These are phyloP conservation scores for Theileria annulata DNA, from an alignment of 169 alveolate species.

Conservation along the genomic window DNA sequence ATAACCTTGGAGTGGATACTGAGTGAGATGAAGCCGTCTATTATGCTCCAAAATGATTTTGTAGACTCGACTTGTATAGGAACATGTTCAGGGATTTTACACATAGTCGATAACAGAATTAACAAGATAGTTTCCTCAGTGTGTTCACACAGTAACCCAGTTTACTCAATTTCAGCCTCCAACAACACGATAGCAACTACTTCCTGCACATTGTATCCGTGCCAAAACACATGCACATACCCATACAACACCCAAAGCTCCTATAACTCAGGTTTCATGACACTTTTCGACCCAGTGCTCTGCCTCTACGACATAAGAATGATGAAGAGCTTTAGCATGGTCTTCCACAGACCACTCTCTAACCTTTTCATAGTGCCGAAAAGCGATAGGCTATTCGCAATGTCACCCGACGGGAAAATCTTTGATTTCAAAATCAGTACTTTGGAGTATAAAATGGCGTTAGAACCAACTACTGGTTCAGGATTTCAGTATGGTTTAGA, in stretches of 20 bases:
- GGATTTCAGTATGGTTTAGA: slow-evolving; percentile 44
- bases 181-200: slow-evolving; percentile 49
- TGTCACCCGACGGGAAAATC: slow-evolving; percentile 40
- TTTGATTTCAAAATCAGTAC: slow-evolving; percentile 39
- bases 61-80: slow-evolving; percentile 52
- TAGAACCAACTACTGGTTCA: neutral
- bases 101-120: slow-evolving; percentile 52
- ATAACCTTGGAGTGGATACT: slow-evolving; percentile 41
- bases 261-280: neutral
- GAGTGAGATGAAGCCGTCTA: neutral
- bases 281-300: slow-evolving; percentile 52
- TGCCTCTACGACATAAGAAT: slow-evolving; percentile 60
- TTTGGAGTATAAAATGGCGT: slow-evolving; percentile 17
- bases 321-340: slow-evolving; percentile 17
- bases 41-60: neutral
- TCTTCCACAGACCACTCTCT: slow-evolving; percentile 48
- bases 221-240: slow-evolving; percentile 1
- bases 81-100: slow-evolving; percentile 62
- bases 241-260: neutral
- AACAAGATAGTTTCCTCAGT: slow-evolving; percentile 49
- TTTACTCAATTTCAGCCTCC: slow-evolving; percentile 44
- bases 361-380: slow-evolving; percentile 24
- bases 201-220: slow-evolving; percentile 42
- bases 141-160: slow-evolving; percentile 25
- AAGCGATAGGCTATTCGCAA: slow-evolving; percentile 43